Evolutionary conservation across 2,329 filamentous ascomycete genomes (phyloP).

Genomic region (Colletotrichum tamarilloi): DNA sequence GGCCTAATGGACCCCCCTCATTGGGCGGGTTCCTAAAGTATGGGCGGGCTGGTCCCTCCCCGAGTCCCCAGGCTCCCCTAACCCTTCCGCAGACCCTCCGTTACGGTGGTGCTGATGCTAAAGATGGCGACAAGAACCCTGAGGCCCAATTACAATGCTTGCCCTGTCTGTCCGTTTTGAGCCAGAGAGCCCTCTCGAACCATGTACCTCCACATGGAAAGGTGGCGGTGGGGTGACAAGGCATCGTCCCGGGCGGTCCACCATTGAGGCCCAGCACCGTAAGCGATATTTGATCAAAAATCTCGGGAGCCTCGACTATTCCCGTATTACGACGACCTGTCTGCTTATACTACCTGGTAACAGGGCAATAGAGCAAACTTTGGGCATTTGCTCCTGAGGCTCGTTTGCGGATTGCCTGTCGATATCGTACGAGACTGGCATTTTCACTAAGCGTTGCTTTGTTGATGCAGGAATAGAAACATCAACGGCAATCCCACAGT

Average conservation of each 20-base stretch:
- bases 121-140: constrained; percentile 8
- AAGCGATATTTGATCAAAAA: constrained; percentile 31
- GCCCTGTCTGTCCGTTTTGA: constrained; percentile 23
- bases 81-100: not conserved
- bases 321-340: constrained; percentile 6
- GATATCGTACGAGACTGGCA: constrained; percentile 13
- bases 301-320: constrained; percentile 13
- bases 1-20: not conserved
- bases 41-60: constrained; percentile 25
- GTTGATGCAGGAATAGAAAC: constrained; percentile 16
- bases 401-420: not conserved
- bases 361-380: not conserved
- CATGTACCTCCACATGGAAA: constrained; percentile 31
- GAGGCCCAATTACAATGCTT: constrained; percentile 26
- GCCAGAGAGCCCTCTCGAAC: constrained; percentile 21
- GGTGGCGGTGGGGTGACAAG: constrained; percentile 21
- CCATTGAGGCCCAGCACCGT: constrained; percentile 20
- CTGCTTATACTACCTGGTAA: not conserved
- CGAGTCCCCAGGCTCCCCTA: no score
- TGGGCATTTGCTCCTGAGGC: not conserved
- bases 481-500: constrained; percentile 1
- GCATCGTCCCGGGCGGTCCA: constrained; percentile 6
- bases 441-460: constrained; percentile 21
- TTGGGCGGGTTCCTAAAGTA: not conserved
- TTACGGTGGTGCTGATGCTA: constrained; percentile 16